Evolutionary conservation across 2,329 filamentous ascomycete species (phyloP).

Genomic region (Aspergillus costaricaensis): DNA sequence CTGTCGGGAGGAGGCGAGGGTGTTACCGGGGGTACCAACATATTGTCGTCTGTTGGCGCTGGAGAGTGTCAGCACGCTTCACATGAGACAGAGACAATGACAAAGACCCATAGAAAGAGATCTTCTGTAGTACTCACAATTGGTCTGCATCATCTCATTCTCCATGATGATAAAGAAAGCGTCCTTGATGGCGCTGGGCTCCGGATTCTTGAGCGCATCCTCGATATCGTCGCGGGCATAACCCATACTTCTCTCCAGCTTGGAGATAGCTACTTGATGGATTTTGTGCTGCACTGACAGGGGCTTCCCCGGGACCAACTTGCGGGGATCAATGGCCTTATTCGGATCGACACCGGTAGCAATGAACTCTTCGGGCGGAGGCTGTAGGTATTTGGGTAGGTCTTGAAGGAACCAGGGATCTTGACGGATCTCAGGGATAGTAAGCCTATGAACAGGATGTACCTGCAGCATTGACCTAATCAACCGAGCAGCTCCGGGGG

Average conservation of each 20-base stretch:
- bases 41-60: conserved; percentile 42
- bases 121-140: conserved; percentile 65
- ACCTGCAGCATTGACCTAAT: conserved; percentile 95
- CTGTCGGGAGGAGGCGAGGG: conserved; percentile 34
- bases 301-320: conserved; percentile 77
- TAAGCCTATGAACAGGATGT: conserved; percentile 90
- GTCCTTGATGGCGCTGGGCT: conserved; percentile 97
- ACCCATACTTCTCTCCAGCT: conserved; percentile 97
- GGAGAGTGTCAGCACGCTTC: conserved; percentile 15
- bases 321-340: conserved; percentile 81
- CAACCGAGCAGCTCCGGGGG: conserved; percentile 69
- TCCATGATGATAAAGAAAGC: conserved; percentile 97
- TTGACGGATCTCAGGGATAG: conserved; percentile 87
- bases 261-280: conserved; percentile 88
- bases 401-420: conserved; percentile 94
- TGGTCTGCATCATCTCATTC: conserved; percentile 95
- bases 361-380: conserved; percentile 86
- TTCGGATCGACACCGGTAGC: conserved; percentile 93
- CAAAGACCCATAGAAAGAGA: not conserved
- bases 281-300: conserved; percentile 82
- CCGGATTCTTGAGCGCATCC: conserved; percentile 85
- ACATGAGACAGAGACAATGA: not conserved
- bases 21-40: conserved; percentile 30
- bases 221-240: conserved; percentile 94
- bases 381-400: conserved; percentile 81